Evolutionary conservation across 2,329 filamentous ascomycete genomes (phyloP).

Genomic region (Colletotrichum echinochloae): DNA sequence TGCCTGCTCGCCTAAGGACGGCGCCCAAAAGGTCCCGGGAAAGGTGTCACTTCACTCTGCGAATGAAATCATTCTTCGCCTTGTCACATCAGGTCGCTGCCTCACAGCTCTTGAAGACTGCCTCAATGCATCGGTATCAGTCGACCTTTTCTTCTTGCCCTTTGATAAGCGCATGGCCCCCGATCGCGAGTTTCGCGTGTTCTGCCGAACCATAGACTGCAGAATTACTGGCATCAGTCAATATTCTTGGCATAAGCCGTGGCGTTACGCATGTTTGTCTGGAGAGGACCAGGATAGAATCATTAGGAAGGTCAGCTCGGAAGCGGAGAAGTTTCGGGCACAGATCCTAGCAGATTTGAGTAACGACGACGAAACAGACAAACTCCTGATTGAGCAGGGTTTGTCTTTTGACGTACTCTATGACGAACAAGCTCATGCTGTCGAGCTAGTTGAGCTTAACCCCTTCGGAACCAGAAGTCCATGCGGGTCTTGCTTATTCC

Average conservation of each 20-base stretch:
- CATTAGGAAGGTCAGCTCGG: conserved; percentile 42
- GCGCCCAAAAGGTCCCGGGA: conserved; percentile 43
- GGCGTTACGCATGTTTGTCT: conserved; percentile 43
- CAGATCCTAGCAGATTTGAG: conserved; percentile 47
- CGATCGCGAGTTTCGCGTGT: conserved; percentile 56
- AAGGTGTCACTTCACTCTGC: conserved; percentile 46
- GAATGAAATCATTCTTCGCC: conserved; percentile 50
- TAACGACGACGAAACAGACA: conserved; percentile 43
- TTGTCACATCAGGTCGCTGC: conserved; percentile 54
- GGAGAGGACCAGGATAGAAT: conserved; percentile 36
- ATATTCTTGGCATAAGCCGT: conserved; percentile 55
- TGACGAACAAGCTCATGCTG: conserved; percentile 44
- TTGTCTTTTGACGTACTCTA: conserved; percentile 59
- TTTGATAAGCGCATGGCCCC: conserved; percentile 55
- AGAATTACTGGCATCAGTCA: conserved; percentile 55
- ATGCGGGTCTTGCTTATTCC: conserved; percentile 60
- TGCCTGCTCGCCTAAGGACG: conserved; percentile 59
- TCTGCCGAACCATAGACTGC: conserved; percentile 52
- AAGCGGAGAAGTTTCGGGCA: conserved; percentile 42
- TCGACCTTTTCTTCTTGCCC: conserved; percentile 54
- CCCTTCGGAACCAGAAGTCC: conserved; percentile 57
- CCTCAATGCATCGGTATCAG: conserved; percentile 40
- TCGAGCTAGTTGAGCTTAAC: conserved; percentile 58
- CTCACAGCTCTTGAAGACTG: conserved; percentile 49
- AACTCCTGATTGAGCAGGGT: conserved; percentile 51